Conservation (phyloP, 768 basidiomycete species). For the Pleurotus ostreatus region DNA sequence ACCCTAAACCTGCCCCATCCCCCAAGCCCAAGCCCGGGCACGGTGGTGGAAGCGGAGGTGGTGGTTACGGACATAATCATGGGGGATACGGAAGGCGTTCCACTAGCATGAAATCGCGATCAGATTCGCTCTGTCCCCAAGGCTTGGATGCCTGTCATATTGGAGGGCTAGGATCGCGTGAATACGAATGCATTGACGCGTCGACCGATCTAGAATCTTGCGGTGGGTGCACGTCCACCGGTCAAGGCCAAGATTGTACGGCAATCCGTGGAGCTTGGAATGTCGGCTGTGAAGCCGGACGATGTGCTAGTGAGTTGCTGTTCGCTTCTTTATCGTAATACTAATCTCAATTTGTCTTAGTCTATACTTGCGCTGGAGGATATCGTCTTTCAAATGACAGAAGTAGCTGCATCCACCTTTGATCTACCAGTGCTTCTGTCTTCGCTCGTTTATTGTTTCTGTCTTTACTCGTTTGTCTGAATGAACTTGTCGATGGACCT, state of each 20-base stretch:
- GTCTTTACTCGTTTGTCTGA: not conserved
- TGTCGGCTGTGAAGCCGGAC: conserved; percentile 60
- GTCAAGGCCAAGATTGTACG: conserved; percentile 68
- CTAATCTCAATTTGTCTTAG: conserved; percentile 21
- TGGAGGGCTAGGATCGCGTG: conserved; percentile 28
- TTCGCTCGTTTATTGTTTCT: not conserved
- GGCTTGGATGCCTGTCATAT: conserved; percentile 58
- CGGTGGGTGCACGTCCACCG: conserved; percentile 68
- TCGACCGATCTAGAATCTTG: conserved; percentile 63
- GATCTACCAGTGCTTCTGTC: conserved; percentile 14
- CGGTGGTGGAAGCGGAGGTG: conserved; percentile 8
- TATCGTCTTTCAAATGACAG: conserved; percentile 39
- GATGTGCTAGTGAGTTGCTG: conserved; percentile 45
- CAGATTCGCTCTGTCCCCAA: conserved; percentile 43
- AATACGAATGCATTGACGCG: conserved; percentile 65
- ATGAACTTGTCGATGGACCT: not conserved
- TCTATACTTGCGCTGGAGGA: conserved; percentile 47
- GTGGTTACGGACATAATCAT: conserved; percentile 14
- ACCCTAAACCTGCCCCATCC: conserved; percentile 25
- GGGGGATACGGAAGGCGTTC: conserved; percentile 17
- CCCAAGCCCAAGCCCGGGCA: conserved; percentile 31
- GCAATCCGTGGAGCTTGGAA: conserved; percentile 61
- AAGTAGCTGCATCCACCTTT: conserved; percentile 36
- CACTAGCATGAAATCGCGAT: conserved; percentile 29
- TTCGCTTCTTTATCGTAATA: not conserved